These are phyloP conservation scores for Rubus idaeus DNA, from an alignment of 306 rosid genomes.

Conservation along the genomic window DNA sequence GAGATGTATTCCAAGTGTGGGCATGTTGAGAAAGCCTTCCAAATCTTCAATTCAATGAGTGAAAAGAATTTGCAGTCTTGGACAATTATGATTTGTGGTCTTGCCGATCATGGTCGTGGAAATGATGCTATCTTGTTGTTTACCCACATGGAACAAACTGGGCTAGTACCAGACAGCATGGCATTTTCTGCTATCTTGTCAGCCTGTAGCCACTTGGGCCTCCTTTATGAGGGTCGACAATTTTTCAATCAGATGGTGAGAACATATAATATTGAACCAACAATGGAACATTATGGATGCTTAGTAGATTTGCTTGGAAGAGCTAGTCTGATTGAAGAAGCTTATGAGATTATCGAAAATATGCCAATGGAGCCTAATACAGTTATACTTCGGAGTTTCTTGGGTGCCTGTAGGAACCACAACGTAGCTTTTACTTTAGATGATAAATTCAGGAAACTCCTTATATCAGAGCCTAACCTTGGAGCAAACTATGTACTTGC, in stretches of 20 bases:
- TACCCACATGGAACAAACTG: slow-evolving; percentile 41
- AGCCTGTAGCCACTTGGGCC: slow-evolving; percentile 72
- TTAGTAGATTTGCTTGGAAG: slow-evolving; percentile 66
- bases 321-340: slow-evolving; percentile 58
- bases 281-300: slow-evolving; percentile 66
- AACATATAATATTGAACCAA: slow-evolving; percentile 46
- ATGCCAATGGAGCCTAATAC: slow-evolving; percentile 57
- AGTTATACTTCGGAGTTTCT: slow-evolving; percentile 56
- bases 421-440: slow-evolving; percentile 44
- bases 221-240: slow-evolving; percentile 44
- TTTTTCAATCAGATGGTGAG: slow-evolving; percentile 58
- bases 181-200: slow-evolving; percentile 54
- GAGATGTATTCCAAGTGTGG: slow-evolving; percentile 65
- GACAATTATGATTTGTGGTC: slow-evolving; percentile 69
- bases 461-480: slow-evolving; percentile 50
- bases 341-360: slow-evolving; percentile 44
- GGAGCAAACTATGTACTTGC: slow-evolving; percentile 59
- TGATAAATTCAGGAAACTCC: slow-evolving; percentile 31
- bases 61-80: slow-evolving; percentile 54
- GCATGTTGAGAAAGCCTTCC: slow-evolving; percentile 34
- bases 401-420: slow-evolving; percentile 52
- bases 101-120: slow-evolving; percentile 49
- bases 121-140: slow-evolving; percentile 45
- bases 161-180: slow-evolving; percentile 48
- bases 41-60: slow-evolving; percentile 43